phyloP scores from a whole-genome alignment of 768 basidiomycete genomes.

The Agaricus bisporus region DNA sequence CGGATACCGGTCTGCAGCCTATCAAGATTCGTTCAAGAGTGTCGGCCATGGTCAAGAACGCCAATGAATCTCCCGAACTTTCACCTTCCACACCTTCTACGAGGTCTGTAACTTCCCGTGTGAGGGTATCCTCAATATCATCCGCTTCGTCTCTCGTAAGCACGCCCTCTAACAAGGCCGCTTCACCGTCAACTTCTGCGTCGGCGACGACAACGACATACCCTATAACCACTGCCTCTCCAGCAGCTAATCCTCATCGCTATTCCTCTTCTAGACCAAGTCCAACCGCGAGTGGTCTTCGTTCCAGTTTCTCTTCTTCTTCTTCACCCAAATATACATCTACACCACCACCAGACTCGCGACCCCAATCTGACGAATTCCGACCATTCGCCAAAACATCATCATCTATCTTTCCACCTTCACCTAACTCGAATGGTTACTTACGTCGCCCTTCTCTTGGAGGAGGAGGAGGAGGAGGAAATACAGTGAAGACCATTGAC shows the following conservation, averaged over 20 bases:
- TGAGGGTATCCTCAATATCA: constrained; percentile 36
- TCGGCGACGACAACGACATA: constrained; percentile 19
- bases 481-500: constrained; percentile 30
- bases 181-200: constrained; percentile 22
- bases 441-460: background rate
- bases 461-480: background rate
- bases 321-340: constrained; percentile 8
- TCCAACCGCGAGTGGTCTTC: constrained; percentile 23
- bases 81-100: constrained; percentile 12
- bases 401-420: constrained; percentile 2
- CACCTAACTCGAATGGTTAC: constrained; percentile 9
- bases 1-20: constrained; percentile 20
- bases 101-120: constrained; percentile 20
- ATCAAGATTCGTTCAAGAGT: constrained; percentile 59
- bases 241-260: constrained; percentile 57
- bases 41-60: constrained; percentile 38
- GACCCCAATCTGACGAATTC: constrained; percentile 11
- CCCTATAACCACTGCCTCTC: constrained; percentile 49
- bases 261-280: constrained; percentile 31
- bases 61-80: constrained; percentile 16
- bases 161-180: constrained; percentile 17
- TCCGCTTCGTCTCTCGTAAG: constrained; percentile 25
- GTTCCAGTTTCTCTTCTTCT: constrained; percentile 22
- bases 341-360: no score
- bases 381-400: constrained; percentile 9